phyloP scores from a whole-genome alignment of 2,329 filamentous ascomycete genomes.

The Blastomyces emzantsi region DNA sequence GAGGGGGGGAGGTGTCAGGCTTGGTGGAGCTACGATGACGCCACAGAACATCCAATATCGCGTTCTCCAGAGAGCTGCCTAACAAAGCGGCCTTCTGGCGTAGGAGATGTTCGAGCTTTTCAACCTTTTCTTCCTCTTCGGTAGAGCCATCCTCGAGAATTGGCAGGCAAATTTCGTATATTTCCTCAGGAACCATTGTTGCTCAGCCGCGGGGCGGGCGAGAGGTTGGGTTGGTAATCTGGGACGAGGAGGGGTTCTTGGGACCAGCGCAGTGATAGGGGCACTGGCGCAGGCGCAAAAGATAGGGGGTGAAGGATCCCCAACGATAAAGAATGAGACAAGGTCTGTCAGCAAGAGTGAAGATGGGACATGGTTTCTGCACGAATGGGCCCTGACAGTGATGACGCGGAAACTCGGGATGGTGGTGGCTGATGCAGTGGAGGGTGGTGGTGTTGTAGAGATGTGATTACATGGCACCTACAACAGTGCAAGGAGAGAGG shows the following conservation, averaged over 20 bases:
- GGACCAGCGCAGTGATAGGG: neutral
- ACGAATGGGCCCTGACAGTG: neutral
- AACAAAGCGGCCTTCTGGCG: constrained; percentile 66
- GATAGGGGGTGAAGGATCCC: neutral
- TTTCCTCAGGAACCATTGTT: constrained; percentile 83
- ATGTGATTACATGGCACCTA: neutral
- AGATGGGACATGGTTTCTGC: constrained; percentile 4
- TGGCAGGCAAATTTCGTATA: constrained; percentile 84
- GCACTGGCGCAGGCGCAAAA: neutral
- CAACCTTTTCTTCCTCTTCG: constrained; percentile 92
- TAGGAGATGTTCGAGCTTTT: constrained; percentile 78
- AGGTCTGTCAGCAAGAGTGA: constrained; percentile 9
- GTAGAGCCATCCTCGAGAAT: constrained; percentile 72
- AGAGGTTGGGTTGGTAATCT: constrained; percentile 5
- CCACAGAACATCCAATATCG: constrained; percentile 85
- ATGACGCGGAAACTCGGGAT: neutral
- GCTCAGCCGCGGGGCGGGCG: constrained; percentile 11
- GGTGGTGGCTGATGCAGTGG: constrained; percentile 1
- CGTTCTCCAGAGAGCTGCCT: constrained; percentile 75
- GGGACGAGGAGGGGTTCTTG: neutral
- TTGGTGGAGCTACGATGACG: constrained; percentile 35
- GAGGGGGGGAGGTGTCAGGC: constrained; percentile 64
- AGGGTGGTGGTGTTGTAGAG: neutral
- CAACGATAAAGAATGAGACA: neutral
- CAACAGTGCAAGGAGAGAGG: neutral